phyloP scores from a whole-genome alignment of 2,329 filamentous ascomycete genomes.

The Aspergillus pseudoterreus region DNA sequence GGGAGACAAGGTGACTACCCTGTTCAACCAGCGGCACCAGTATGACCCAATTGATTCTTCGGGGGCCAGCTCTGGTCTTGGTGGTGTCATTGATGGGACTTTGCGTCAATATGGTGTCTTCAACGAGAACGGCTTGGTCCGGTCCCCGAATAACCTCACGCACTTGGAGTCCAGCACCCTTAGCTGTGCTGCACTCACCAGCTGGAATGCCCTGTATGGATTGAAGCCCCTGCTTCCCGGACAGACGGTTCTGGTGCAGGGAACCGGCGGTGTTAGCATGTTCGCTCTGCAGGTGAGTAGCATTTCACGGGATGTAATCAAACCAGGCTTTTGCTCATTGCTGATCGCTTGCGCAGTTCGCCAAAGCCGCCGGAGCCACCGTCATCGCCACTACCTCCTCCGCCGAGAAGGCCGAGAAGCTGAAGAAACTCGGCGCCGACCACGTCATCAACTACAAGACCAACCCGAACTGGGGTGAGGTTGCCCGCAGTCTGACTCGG shows the following conservation, averaged over 20 bases:
- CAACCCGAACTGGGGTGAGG: slow-evolving; percentile 57
- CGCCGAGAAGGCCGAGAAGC: slow-evolving; percentile 50
- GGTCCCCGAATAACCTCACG: slow-evolving; percentile 55
- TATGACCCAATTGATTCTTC: slow-evolving; percentile 44
- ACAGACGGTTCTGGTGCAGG: slow-evolving; percentile 56
- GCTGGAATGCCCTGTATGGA: slow-evolving; percentile 65
- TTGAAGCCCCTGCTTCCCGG: slow-evolving; percentile 52
- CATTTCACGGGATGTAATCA: neutral
- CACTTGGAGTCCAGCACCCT: slow-evolving; percentile 56
- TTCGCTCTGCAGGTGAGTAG: slow-evolving; percentile 49
- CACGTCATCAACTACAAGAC: slow-evolving; percentile 60
- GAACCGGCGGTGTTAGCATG: slow-evolving; percentile 58
- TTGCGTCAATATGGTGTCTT: slow-evolving; percentile 67
- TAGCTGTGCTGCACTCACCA: slow-evolving; percentile 59
- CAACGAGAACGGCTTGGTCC: slow-evolving; percentile 64
- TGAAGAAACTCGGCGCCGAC: slow-evolving; percentile 56
- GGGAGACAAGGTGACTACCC: slow-evolving; percentile 56
- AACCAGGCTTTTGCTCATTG: neutral
- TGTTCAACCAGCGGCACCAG: slow-evolving; percentile 58
- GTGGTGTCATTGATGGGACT: slow-evolving; percentile 64
- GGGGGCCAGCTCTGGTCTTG: slow-evolving; percentile 55
- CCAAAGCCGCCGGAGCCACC: slow-evolving; percentile 48
- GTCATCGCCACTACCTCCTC: slow-evolving; percentile 60
- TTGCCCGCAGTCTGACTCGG: slow-evolving; percentile 50
- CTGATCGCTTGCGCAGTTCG: slow-evolving; percentile 33